These are phyloP conservation scores for Populus euphratica DNA, from an alignment of 345 rosid genomes.

Conservation along the genomic window DNA sequence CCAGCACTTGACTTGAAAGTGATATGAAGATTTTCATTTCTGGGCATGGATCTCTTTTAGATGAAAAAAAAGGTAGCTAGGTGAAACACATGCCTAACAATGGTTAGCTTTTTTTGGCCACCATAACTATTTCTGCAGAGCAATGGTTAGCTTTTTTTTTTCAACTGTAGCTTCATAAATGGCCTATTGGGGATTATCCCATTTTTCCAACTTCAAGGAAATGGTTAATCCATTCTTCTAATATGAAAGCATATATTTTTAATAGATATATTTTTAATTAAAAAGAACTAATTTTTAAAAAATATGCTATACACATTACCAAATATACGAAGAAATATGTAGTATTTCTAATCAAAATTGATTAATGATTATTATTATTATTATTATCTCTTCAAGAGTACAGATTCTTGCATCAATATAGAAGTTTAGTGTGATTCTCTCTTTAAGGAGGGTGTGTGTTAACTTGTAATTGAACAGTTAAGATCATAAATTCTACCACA, in stretches of 20 bases:
- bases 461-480: not conserved
- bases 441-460: not conserved
- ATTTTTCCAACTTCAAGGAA: too few species aligned
- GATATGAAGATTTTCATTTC: conserved; percentile 11
- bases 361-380: too few species aligned
- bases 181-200: not conserved
- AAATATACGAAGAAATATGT: too few species aligned
- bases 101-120: not conserved
- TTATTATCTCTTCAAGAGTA: not conserved
- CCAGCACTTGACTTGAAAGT: not conserved
- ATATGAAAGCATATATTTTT: too few species aligned
- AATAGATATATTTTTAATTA: too few species aligned
- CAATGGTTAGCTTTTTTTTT: too few species aligned
- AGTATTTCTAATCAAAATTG: not conserved
- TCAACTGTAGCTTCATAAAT: not conserved
- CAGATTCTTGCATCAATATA: not conserved
- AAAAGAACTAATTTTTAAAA: too few species aligned
- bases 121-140: too few species aligned
- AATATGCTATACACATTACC: too few species aligned
- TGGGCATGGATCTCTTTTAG: conserved; percentile 3
- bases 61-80: not conserved
- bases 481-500: conserved; percentile 2
- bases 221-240: too few species aligned
- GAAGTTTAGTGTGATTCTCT: not conserved
- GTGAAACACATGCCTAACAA: not conserved